Base-by-base conservation (phyloP, 2,329 filamentous ascomycete genomes). In the Beauveria rudraprayagi region DNA sequence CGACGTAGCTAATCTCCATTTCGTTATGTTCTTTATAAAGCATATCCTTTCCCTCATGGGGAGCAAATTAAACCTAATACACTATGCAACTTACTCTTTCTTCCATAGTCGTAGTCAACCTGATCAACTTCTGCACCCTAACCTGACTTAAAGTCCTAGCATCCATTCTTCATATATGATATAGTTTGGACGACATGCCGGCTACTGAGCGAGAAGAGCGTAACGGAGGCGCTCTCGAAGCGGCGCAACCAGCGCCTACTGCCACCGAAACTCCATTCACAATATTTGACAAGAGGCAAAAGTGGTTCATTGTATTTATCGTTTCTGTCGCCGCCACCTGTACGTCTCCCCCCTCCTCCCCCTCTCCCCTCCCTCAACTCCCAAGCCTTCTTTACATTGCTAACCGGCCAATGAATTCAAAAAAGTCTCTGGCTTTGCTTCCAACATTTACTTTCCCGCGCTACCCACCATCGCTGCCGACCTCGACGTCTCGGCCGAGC, bases 291-390 rank as follows among this genome's bases (percentile, higher is more conserved):
- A 73, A 70, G 40, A 69, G 73, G 5, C 80, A 83, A 66, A 80
- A 79, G 62, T 70, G 72, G 3, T 22, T 82, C 0, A 79, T 83
- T 28, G 71, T 82, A 0, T 61, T 74, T 3, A 68, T 81, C 7
- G 76, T 78, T 7, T 80, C 80, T 0, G 74, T 74, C 9, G 80
- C 80, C 1, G 79, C 80, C 26, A 82, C 80, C 1, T 82, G 77
- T 80, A 68, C 69, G 71, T 66, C 6, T 22, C 22, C 6, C 8
- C 16, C 22, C 22, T 22, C 22, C 22, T 2, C 22, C 24, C n/a
- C 9, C 22, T 65, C 22, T 65, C 64, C 46, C 70, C 69, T 24
- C 9, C 30, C 10, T 2, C 44, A 7, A 51, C 24, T 26, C 11
- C 11, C 11, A 11, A 37, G 4, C 34, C 11, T 14, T 14, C 34